Base-by-base conservation (phyloP, 805 yeast genomes). In the Tetrapisispora namnaoensis region DNA sequence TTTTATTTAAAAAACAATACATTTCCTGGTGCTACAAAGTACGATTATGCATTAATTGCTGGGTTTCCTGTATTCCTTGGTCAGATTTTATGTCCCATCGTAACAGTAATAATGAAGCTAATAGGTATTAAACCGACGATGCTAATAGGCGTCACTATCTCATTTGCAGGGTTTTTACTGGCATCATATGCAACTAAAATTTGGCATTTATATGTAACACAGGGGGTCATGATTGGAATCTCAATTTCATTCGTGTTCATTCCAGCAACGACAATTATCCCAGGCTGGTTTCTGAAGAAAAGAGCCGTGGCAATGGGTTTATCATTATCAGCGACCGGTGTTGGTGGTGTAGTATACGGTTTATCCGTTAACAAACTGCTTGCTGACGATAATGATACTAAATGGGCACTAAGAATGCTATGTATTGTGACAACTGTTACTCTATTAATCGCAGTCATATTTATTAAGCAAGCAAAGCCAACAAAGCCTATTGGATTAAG, bases 131-230 rank as follows among this genome's bases (percentile, higher is more conserved):
- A 70, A 55, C 46, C 58, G 3, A 70, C 80, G 2, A 71, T 79
- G 68, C 46, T 66, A 0, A 38, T 77, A 9, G 91, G 89, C 1
- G 65, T 72, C 16, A 53, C 65, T 2, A 42, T 75, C 11, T 79
- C 82, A 57, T 76, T 80, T 50, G 70, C 73, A 0, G 83, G 81
- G 0, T 70, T 76, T 36, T 51, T 84, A 48, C 55, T 83, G 53
- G 88, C 90, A 1, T 75, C 83, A 7, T 81, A 73, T 56, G 63
- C 84, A 1, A 74, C 71, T 2, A 69, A 71, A 37, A 58, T 79
- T 20, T 83, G 90, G 89, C 81, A 85, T 52, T 58, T 85, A 14
- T 81, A 74, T 56, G 61, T 81, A 38, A 77, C 86, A 7, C 90
- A 84, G 63, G 90, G 91, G 28, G 69, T 82, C 2, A 51, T 84